Conservation (phyloP, 768 basidiomycete genomes). For the Boletus pseudopeckii region DNA sequence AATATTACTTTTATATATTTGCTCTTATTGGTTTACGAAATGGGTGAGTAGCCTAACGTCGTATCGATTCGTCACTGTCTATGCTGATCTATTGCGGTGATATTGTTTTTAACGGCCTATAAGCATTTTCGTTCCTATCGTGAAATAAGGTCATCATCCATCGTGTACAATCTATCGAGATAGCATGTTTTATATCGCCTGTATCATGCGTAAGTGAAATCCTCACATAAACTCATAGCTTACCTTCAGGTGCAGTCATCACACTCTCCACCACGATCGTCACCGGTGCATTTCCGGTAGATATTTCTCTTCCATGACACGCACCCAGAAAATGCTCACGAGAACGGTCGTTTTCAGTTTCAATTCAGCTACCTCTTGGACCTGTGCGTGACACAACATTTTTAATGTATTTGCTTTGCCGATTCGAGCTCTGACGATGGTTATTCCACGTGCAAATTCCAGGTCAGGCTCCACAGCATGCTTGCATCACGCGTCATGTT, state of each 20-base stretch:
- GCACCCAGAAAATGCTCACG: background rate
- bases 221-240: background rate
- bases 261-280: constrained; percentile 11
- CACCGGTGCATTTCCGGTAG: constrained; percentile 8
- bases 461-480: constrained; percentile 2
- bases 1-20: constrained; percentile 7
- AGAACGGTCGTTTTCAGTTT: background rate
- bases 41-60: background rate
- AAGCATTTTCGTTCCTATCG: constrained; percentile 5
- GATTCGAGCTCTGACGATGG: background rate
- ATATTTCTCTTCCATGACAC: background rate
- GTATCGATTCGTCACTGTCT: background rate
- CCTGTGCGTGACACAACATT: background rate
- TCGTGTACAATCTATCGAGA: constrained; percentile 15
- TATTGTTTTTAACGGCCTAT: constrained; percentile 8
- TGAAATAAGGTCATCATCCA: background rate
- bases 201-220: constrained; percentile 14
- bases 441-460: background rate
- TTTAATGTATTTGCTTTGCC: background rate
- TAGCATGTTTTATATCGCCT: constrained; percentile 15
- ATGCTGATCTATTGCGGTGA: background rate
- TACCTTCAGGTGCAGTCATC: constrained; percentile 5
- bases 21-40: constrained; percentile 11
- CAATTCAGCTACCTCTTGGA: constrained; percentile 4
- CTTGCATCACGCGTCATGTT: constrained; percentile 15